Evolutionary conservation across 805 yeast species (phyloP).

Genomic region (Saccharomycopsis javanensis): DNA sequence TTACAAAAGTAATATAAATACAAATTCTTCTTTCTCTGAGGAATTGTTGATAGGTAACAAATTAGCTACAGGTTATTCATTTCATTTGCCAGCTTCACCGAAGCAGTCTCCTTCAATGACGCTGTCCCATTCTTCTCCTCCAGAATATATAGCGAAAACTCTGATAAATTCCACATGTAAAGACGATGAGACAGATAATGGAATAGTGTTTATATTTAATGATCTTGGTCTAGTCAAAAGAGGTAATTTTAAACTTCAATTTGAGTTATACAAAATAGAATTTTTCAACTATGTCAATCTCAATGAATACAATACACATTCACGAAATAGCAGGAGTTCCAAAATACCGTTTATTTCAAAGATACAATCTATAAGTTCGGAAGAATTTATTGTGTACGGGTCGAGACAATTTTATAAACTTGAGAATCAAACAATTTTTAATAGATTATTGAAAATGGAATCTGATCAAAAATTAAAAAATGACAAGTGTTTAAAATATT

Average conservation of each 20-base stretch:
- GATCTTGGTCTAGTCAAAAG: slow-evolving; percentile 15
- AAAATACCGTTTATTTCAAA: slow-evolving; percentile 5
- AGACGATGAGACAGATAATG: neutral
- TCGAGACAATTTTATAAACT: slow-evolving; percentile 16
- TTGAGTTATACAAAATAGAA: slow-evolving; percentile 17
- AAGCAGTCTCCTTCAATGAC: neutral
- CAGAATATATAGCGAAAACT: neutral
- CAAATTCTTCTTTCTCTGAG: neutral
- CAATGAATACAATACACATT: neutral
- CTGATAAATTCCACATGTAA: neutral
- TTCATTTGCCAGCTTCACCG: neutral
- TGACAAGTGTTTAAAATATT: slow-evolving; percentile 5
- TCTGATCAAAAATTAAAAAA: neutral
- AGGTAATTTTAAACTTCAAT: slow-evolving; percentile 12
- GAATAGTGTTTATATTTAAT: slow-evolving; percentile 12
- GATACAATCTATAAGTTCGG: slow-evolving; percentile 5
- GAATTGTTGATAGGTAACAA: neutral
- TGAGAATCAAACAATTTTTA: slow-evolving; percentile 4
- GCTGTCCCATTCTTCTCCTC: neutral
- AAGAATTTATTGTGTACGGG: slow-evolving; percentile 15
- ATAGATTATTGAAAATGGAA: slow-evolving; percentile 3
- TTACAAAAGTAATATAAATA: neutral
- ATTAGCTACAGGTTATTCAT: neutral
- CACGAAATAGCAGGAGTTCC: neutral
- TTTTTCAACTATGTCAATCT: slow-evolving; percentile 1